Percentiles rank a stretch among this genome's conserved stretches.
Evolutionary conservation across 805 yeast genomes (phyloP).

Genomic region (Clavispora carvajalis): DNA sequence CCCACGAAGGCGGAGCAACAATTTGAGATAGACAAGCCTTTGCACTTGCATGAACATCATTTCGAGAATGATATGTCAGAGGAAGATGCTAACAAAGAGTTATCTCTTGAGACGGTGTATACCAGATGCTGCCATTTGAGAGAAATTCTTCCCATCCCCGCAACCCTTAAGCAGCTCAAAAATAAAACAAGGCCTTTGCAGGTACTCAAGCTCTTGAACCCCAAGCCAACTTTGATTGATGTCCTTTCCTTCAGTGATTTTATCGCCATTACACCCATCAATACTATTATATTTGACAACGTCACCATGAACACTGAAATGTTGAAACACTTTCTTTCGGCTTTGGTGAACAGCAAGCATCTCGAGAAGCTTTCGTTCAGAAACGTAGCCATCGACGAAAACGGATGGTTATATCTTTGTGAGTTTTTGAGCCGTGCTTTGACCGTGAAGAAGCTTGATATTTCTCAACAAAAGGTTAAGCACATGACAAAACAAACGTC

Average conservation of each 20-base stretch:
- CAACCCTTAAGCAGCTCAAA: conserved; percentile 49
- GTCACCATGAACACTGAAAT: conserved; percentile 51
- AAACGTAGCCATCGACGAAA: conserved; percentile 49
- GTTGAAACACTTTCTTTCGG: conserved; percentile 45
- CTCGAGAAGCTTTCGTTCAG: conserved; percentile 50
- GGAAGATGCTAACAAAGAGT: conserved; percentile 12
- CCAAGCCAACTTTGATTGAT: conserved; percentile 55
- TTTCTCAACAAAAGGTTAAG: conserved; percentile 52
- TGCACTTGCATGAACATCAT: conserved; percentile 53
- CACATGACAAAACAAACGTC: conserved; percentile 35
- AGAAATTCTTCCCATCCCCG: conserved; percentile 46
- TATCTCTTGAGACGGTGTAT: conserved; percentile 46
- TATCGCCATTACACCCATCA: conserved; percentile 50
- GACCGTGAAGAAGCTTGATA: conserved; percentile 45
- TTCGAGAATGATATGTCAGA: conserved; percentile 30
- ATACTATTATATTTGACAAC: conserved; percentile 53
- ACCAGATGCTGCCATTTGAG: conserved; percentile 46
- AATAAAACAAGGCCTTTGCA: conserved; percentile 47
- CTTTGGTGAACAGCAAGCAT: conserved; percentile 37
- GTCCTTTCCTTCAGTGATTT: conserved; percentile 54
- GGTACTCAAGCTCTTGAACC: conserved; percentile 51
- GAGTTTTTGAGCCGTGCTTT: conserved; percentile 41
- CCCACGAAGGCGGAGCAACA: conserved; percentile 10
- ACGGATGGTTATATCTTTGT: conserved; percentile 49
- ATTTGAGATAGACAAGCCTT: conserved; percentile 65